Evolutionary conservation across 2,329 filamentous ascomycete genomes (phyloP).

Genomic region (Sphaceloma murrayae): DNA sequence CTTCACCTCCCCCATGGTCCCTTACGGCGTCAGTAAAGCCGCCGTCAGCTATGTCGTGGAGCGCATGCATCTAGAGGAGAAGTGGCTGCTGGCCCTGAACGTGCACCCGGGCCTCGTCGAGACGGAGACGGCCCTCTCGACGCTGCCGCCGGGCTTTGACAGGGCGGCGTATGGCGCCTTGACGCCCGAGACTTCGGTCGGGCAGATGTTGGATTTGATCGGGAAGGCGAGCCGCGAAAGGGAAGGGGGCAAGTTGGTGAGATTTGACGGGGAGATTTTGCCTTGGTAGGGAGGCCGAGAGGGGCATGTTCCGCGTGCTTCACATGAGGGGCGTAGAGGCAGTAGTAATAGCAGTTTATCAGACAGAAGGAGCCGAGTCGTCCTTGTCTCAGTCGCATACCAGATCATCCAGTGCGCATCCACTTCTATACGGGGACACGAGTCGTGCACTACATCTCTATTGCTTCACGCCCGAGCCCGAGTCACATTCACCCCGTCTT

Average conservation of each 20-base stretch:
- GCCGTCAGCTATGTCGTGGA: slow-evolving; percentile 31
- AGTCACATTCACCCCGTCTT: no score
- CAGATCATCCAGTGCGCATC: no score
- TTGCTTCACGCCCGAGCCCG: no score
- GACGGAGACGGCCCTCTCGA: background rate
- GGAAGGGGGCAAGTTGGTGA: slow-evolving; percentile 8
- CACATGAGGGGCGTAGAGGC: no score
- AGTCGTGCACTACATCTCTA: no score
- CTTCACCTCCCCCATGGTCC: slow-evolving; percentile 29
- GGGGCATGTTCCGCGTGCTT: no score
- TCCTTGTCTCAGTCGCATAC: no score
- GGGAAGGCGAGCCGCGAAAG: background rate
- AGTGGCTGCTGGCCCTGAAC: slow-evolving; percentile 20
- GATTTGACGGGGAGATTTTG: slow-evolving; percentile 1
- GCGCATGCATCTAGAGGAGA: slow-evolving; percentile 33
- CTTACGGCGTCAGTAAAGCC: slow-evolving; percentile 40
- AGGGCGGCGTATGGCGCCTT: background rate
- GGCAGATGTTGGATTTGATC: background rate
- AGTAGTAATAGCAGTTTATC: no score
- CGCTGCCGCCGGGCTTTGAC: background rate
- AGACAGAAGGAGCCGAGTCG: no score
- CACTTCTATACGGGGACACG: no score
- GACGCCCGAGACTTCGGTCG: background rate
- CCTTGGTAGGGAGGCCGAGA: slow-evolving; percentile 1
- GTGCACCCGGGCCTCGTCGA: slow-evolving; percentile 27